These are phyloP conservation scores for Entomortierella beljakovae DNA, from an alignment of 192 early-diverging fungal genomes.

Conservation along the genomic window DNA sequence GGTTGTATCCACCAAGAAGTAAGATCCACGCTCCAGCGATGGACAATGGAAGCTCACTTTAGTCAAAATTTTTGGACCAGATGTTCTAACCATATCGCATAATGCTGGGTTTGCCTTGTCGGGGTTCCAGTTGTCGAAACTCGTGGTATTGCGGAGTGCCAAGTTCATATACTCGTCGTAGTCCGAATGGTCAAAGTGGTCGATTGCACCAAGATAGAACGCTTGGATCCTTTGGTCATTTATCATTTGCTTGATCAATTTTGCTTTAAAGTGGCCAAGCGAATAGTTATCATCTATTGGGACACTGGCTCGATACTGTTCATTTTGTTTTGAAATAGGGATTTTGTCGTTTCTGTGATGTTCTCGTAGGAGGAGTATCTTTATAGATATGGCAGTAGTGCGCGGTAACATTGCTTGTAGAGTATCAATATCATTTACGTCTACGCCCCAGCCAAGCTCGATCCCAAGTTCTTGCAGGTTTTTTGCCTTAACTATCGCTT, in stretches of 20 bases:
- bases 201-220: conserved; percentile 4
- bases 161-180: conserved; percentile 5
- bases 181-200: conserved; percentile 5
- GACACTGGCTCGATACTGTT: not conserved
- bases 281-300: not conserved
- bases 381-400: conserved; percentile 14
- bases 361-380: conserved; percentile 1
- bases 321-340: not conserved
- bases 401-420: conserved; percentile 1
- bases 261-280: conserved; percentile 12
- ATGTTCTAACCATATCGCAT: conserved; percentile 18
- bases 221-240: conserved; percentile 8
- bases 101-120: conserved; percentile 16
- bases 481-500: conserved; percentile 17
- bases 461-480: conserved; percentile 18
- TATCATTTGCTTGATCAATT: conserved; percentile 8
- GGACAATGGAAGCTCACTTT: conserved; percentile 17
- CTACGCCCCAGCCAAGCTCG: conserved; percentile 3
- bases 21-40: conserved; percentile 15
- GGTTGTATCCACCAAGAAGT: conserved; percentile 17
- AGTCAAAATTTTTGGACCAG: conserved; percentile 6
- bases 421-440: conserved; percentile 1
- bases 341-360: not conserved
- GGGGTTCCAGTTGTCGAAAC: conserved; percentile 8
- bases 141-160: not conserved